Evolutionary conservation across 2,329 filamentous ascomycete species (phyloP).

Genomic region (Aspergillus texensis): DNA sequence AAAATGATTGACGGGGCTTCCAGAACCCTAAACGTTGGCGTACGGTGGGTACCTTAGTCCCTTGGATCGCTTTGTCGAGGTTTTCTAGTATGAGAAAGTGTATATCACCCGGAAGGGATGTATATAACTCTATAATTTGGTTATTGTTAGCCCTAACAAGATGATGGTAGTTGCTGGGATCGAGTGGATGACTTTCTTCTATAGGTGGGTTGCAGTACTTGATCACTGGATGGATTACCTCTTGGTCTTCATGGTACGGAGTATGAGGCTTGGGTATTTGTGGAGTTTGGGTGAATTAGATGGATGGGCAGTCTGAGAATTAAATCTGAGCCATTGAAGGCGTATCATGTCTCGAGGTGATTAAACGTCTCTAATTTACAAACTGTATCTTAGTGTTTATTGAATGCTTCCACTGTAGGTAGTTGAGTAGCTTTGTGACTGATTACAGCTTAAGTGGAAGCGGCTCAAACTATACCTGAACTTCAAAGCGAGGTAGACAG

Average conservation of each 20-base stretch:
- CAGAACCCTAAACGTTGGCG: background rate
- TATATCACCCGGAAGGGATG: background rate
- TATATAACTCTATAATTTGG: background rate
- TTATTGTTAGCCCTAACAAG: background rate
- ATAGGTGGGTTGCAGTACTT: background rate
- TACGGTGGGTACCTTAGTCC: background rate
- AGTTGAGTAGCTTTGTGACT: too few species aligned
- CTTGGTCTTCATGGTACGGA: background rate
- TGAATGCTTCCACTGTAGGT: too few species aligned
- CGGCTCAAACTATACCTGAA: too few species aligned
- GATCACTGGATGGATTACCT: background rate
- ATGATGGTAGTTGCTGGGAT: background rate
- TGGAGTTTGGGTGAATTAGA: background rate
- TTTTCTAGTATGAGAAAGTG: background rate
- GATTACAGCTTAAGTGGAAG: too few species aligned
- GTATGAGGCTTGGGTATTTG: background rate
- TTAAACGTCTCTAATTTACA: background rate
- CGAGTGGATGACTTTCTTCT: background rate
- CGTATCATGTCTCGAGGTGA: background rate
- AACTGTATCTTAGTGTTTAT: too few species aligned
- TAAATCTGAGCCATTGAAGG: background rate
- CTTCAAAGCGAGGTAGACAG: too few species aligned
- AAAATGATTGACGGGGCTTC: background rate
- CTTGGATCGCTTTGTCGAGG: background rate
- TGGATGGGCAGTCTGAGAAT: background rate